Conservation (phyloP, 345 rosid species). For the Clausena lansium region DNA sequence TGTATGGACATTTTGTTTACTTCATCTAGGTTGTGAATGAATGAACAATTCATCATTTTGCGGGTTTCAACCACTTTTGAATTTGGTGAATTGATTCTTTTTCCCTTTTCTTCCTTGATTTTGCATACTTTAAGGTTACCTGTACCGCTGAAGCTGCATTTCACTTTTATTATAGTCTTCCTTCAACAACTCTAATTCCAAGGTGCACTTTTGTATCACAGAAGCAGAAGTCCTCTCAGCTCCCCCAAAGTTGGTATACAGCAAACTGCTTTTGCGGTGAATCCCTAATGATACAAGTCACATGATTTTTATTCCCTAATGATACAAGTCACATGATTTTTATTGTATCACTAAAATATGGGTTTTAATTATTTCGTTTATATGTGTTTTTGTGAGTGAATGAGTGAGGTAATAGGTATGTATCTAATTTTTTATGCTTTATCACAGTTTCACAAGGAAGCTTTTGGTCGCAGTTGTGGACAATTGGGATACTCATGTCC, state of each 20-base stretch:
- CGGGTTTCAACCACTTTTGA: not conserved
- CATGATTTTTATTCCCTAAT: no score
- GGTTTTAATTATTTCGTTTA: not conserved
- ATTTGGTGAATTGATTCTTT: not conserved
- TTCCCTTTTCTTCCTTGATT: not conserved
- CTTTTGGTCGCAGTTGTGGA: constrained; percentile 84
- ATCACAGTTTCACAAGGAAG: constrained; percentile 84
- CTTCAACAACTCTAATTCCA: constrained; percentile 7
- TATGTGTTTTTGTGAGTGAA: not conserved
- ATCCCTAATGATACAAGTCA: no score
- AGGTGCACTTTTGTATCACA: constrained; percentile 25
- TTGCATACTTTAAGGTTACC: not conserved
- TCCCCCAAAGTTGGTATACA: constrained; percentile 96
- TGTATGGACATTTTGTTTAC: not conserved
- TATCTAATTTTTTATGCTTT: constrained; percentile 21
- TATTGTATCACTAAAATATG: not conserved
- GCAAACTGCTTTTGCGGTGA: constrained; percentile 89
- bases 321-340: not conserved
- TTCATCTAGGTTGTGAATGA: not conserved
- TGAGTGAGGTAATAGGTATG: not conserved
- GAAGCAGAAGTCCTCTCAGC: constrained; percentile 98
- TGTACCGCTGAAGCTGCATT: not conserved
- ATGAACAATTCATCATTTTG: not conserved
- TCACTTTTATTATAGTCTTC: not conserved
- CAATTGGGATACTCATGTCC: constrained; percentile 79